These are phyloP conservation scores for Globisporangium alternatum DNA, from an alignment of 352 stramenopile species.

Conservation along the genomic window DNA sequence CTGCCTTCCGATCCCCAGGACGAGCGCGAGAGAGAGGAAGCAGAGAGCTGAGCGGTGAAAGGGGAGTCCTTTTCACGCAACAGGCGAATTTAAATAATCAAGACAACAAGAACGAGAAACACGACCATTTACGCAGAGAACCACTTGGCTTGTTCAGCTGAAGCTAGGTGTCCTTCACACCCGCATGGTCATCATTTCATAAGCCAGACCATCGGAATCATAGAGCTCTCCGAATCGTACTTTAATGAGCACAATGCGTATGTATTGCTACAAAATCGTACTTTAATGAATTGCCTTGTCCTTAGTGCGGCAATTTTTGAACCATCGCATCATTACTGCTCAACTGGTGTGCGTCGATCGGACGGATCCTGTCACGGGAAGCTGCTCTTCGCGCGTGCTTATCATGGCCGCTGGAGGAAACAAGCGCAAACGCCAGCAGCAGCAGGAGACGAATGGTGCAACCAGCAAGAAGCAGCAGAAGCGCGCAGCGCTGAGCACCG, in stretches of 20 bases:
- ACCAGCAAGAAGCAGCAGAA: slow-evolving; percentile 15
- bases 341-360: slow-evolving; percentile 10
- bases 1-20: not conserved
- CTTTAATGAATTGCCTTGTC: not conserved
- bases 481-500: not conserved
- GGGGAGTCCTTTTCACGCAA: not conserved
- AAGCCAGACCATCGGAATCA: not conserved
- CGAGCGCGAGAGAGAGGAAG: not conserved
- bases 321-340: not conserved
- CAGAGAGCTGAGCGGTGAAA: not conserved
- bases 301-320: slow-evolving; percentile 1
- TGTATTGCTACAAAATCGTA: not conserved
- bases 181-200: not conserved
- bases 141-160: not conserved
- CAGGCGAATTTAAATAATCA: not conserved
- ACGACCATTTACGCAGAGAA: not conserved
- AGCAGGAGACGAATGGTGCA: not conserved
- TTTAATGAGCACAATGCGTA: not conserved
- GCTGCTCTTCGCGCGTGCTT: not conserved
- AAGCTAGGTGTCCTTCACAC: not conserved
- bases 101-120: not conserved
- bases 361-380: not conserved
- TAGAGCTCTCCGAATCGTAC: not conserved
- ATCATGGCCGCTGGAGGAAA: slow-evolving; percentile 4
- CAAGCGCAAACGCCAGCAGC: slow-evolving; percentile 19